phyloP scores from a whole-genome alignment of 1,139 yeast species.

The Magnusiomyces ingens region DNA sequence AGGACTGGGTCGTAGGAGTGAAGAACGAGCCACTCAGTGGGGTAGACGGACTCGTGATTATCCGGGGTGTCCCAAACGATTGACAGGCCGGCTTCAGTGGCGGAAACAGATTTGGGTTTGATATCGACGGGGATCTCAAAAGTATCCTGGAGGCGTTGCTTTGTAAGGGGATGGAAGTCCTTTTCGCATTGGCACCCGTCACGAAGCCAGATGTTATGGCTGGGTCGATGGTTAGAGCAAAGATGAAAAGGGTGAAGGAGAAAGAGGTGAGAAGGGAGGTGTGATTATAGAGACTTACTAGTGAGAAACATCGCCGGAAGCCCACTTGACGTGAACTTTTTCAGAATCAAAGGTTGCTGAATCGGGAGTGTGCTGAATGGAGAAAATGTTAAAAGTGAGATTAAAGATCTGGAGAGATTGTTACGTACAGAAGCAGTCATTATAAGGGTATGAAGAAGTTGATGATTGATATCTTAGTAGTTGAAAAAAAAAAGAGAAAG shows the following conservation, averaged over 20 bases:
- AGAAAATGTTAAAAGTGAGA: too few relatives aligned
- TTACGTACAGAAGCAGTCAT: too few relatives aligned
- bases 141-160: conserved; percentile 58
- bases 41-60: conserved; percentile 45
- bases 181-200: conserved; percentile 62
- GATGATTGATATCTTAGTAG: too few relatives aligned
- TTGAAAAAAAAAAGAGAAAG: neutral
- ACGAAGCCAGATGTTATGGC: conserved; percentile 59
- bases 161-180: conserved; percentile 55
- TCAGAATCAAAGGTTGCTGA: conserved; percentile 21
- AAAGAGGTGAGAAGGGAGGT: neutral
- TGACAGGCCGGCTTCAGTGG: conserved; percentile 20
- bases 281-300: conserved; percentile 19
- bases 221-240: conserved; percentile 8
- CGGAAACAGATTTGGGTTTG: conserved; percentile 27
- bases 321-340: conserved; percentile 30
- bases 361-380: neutral
- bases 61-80: conserved; percentile 44
- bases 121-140: conserved; percentile 47
- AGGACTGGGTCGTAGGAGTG: conserved; percentile 57
- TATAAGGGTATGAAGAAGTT: too few relatives aligned
- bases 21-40: conserved; percentile 45
- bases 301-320: conserved; percentile 28
- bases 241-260: neutral
- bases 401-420: neutral